A percentile compares a stretch with the other conserved stretches of the same genome.
Conservation (phyloP, 192 early-diverging fungal genomes). For the Backusella tuberculispora region DNA sequence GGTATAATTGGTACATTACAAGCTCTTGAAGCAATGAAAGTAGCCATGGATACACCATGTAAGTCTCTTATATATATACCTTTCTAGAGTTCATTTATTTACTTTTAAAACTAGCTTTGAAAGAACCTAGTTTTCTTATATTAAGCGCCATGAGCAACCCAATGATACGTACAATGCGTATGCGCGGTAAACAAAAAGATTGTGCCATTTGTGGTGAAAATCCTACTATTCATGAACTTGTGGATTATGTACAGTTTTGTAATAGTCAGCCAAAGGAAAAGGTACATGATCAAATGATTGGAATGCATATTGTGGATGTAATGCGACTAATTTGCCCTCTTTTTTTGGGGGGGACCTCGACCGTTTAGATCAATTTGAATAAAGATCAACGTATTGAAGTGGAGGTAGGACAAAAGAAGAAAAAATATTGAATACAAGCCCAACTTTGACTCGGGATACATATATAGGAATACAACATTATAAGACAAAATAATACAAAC, state of each 20-base stretch:
- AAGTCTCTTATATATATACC: not conserved
- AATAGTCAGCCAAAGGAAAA: constrained; percentile 27
- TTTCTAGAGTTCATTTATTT: constrained; percentile 20
- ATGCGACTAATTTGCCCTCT: constrained; percentile 47
- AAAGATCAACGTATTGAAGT: not conserved
- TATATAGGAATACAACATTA: constrained; percentile 43
- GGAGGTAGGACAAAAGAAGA: not conserved
- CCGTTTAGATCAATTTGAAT: not conserved
- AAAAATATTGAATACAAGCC: not conserved
- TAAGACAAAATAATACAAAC: constrained; percentile 36
- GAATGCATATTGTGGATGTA: constrained; percentile 61
- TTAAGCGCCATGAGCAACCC: constrained; percentile 73
- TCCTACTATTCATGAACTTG: constrained; percentile 75
- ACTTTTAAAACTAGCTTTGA: constrained; percentile 21
- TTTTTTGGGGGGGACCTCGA: not conserved
- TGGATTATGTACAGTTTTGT: constrained; percentile 93
- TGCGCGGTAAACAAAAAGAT: constrained; percentile 63
- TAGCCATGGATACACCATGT: constrained; percentile 55
- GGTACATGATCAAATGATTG: constrained; percentile 28
- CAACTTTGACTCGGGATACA: not conserved
- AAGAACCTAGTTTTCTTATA: constrained; percentile 72
- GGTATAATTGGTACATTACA: constrained; percentile 92
- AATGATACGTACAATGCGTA: constrained; percentile 77
- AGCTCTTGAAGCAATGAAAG: constrained; percentile 91
- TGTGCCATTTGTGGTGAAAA: constrained; percentile 86